phyloP scores from a whole-genome alignment of 192 early-diverging fungal genomes.

The Coemansia sp. region DNA sequence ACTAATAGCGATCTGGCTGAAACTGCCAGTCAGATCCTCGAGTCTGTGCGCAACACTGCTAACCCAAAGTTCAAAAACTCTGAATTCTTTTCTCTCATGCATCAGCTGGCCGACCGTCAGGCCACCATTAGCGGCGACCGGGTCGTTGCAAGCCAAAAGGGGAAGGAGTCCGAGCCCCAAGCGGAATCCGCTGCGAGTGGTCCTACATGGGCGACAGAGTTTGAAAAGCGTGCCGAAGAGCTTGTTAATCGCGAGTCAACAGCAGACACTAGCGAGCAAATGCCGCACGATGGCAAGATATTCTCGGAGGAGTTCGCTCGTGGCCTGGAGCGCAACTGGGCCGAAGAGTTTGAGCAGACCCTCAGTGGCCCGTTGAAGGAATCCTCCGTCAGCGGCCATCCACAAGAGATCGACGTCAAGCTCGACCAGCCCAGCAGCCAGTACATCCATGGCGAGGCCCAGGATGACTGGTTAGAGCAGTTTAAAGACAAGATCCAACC shows the following conservation, averaged over 20 bases:
- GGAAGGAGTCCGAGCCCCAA: constrained; percentile 33
- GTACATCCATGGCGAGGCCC: constrained; percentile 50
- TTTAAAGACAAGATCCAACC: constrained; percentile 71
- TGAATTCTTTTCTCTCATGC: constrained; percentile 91
- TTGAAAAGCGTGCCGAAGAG: constrained; percentile 59
- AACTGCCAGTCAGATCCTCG: constrained; percentile 79
- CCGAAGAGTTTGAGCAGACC: constrained; percentile 60
- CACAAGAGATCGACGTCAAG: constrained; percentile 55
- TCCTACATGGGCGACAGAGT: constrained; percentile 70
- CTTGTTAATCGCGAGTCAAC: constrained; percentile 48
- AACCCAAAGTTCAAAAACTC: constrained; percentile 95
- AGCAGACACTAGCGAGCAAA: constrained; percentile 16
- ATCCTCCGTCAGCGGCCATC: constrained; percentile 48
- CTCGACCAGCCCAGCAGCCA: constrained; percentile 58
- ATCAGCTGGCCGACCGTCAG: constrained; percentile 83
- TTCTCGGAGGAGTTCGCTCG: constrained; percentile 59
- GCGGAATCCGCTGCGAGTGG: constrained; percentile 30
- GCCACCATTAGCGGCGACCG: constrained; percentile 87
- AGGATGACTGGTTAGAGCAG: constrained; percentile 63
- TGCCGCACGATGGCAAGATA: constrained; percentile 51
- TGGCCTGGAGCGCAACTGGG: constrained; percentile 58
- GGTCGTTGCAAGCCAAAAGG: constrained; percentile 55
- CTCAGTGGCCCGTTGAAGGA: constrained; percentile 49
- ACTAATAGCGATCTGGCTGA: constrained; percentile 68
- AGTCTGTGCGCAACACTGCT: constrained; percentile 66